A percentile compares a stretch with the other conserved stretches of the same genome.
Evolutionary conservation across 2,329 filamentous ascomycete genomes (phyloP).

Genomic region (Aspergillus caelatus): DNA sequence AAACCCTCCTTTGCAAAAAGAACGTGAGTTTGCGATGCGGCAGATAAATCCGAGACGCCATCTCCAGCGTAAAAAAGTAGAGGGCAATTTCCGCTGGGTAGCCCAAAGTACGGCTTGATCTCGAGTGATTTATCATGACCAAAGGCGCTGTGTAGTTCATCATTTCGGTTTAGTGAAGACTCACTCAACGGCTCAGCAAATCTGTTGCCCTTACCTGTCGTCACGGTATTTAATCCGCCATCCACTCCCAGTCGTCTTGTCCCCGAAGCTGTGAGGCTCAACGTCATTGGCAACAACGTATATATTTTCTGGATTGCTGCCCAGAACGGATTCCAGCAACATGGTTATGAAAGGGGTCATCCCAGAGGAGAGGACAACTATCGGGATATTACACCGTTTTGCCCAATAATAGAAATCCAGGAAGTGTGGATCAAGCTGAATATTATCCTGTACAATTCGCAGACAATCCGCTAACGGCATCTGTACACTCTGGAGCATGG

Average conservation of each 20-base stretch:
- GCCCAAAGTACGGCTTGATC: constrained; percentile 76
- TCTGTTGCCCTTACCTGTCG: constrained; percentile 61
- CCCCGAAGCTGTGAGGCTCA: constrained; percentile 64
- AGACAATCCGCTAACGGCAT: constrained; percentile 2
- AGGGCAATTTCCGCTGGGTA: constrained; percentile 69
- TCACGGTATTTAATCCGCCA: constrained; percentile 90
- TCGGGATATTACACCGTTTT: constrained; percentile 72
- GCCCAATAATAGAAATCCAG: constrained; percentile 78
- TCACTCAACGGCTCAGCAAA: not conserved
- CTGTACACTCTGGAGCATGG: constrained; percentile 8
- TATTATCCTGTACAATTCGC: constrained; percentile 67
- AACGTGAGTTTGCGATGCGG: constrained; percentile 86
- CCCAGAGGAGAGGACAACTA: constrained; percentile 83
- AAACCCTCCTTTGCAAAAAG: constrained; percentile 90
- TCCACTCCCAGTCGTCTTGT: constrained; percentile 74
- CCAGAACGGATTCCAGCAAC: constrained; percentile 58
- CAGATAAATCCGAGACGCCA: constrained; percentile 87
- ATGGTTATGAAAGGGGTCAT: constrained; percentile 85
- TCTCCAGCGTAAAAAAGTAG: constrained; percentile 92
- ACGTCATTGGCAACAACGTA: constrained; percentile 80
- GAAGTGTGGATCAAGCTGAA: constrained; percentile 81
- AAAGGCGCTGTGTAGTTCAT: constrained; percentile 60
- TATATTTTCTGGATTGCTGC: constrained; percentile 5
- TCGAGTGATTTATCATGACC: constrained; percentile 94
- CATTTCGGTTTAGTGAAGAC: constrained; percentile 1